Conservation (phyloP, 2,329 filamentous ascomycete genomes). For the Arthrobotrys pseudoclavata region DNA sequence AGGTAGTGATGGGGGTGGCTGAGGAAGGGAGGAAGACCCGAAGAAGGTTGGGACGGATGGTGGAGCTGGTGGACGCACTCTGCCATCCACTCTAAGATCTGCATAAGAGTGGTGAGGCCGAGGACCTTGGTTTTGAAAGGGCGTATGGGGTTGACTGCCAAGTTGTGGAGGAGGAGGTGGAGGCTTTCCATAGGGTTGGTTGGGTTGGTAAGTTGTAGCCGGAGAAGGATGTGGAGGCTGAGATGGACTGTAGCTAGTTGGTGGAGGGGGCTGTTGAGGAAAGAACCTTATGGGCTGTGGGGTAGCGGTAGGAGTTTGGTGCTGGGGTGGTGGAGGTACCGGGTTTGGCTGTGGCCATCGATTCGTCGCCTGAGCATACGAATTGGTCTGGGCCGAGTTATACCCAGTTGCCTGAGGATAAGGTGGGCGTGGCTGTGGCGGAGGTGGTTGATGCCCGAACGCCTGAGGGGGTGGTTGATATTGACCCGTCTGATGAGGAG, state of each 20-base stretch:
- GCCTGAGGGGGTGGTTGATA: conserved; percentile 58
- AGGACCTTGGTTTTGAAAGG: conserved; percentile 41
- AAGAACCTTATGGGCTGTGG: conserved; percentile 56
- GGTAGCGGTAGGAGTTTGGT: conserved; percentile 39
- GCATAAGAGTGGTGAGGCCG: conserved; percentile 56
- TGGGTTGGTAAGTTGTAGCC: conserved; percentile 34
- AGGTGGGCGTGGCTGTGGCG: conserved; percentile 45
- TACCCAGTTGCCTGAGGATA: conserved; percentile 45
- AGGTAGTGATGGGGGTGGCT: conserved; percentile 53
- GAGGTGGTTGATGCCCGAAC: conserved; percentile 54
- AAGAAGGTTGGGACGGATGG: conserved; percentile 57
- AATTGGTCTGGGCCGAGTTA: conserved; percentile 29
- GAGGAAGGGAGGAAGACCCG: conserved; percentile 50
- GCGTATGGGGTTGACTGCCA: conserved; percentile 33
- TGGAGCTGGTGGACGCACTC: conserved; percentile 52
- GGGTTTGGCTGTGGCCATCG: conserved; percentile 50
- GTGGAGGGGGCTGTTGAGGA: conserved; percentile 56
- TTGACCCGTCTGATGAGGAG: conserved; percentile 48
- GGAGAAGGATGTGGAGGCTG: conserved; percentile 44
- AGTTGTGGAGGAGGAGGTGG: conserved; percentile 28
- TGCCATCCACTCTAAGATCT: conserved; percentile 48
- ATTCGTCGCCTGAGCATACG: conserved; percentile 45
- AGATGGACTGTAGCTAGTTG: conserved; percentile 36
- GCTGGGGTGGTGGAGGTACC: conserved; percentile 43
- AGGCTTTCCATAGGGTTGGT: conserved; percentile 49